Base-by-base conservation (phyloP, 129 eudicot species). In the carrot (Daucus carota) region DNA sequence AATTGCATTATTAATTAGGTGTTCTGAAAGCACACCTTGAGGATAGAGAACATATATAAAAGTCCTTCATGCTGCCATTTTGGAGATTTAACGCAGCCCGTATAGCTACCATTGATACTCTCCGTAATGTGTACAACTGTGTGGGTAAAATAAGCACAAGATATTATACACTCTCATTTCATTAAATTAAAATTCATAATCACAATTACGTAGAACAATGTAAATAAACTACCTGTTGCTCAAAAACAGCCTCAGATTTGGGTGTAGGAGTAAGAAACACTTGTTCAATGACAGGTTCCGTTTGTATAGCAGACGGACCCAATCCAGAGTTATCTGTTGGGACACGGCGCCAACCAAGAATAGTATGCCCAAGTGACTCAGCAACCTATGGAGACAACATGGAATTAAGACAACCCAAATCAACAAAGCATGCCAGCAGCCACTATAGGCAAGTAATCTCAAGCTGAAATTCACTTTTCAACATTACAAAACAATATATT, bases 41-140 rank as follows among this genome's bases (percentile, higher is more conserved):
- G 73, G 99, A 95, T 75, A 95, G 89, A 59, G 99, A 95, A 78
- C 99, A 95, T 75, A 95, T 92, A 77, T 95, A 95, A 84, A 95
- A 95, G 81, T 95, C 99, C 76, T 69, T 88, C 20, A 84, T 88
- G 10, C 85, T 88, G 66, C 96, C 97, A 85, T 89, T 96, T 81
- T 92, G 97, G 72, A 95, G 96, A 87, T 95, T 95, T 77, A 95
- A 80, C 20, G 97, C 96, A 73, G 99, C 97, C 69, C 97, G 86
- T 47, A 95, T 92, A 42, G 97, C 99, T 65, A 95, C 97, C 99
- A 95, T 95, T 31, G 99, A 81, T 81, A 92, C 89, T 92, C 99
- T 89, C 81, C 99, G 92, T 63, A 95, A 80, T 71, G 89, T 95
- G 83, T 95, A 95, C 97, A 95, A 86, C 99, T 95, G 95, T 26